phyloP scores from a whole-genome alignment of 2,329 filamentous ascomycete species.

The Trichophyton verrucosum region DNA sequence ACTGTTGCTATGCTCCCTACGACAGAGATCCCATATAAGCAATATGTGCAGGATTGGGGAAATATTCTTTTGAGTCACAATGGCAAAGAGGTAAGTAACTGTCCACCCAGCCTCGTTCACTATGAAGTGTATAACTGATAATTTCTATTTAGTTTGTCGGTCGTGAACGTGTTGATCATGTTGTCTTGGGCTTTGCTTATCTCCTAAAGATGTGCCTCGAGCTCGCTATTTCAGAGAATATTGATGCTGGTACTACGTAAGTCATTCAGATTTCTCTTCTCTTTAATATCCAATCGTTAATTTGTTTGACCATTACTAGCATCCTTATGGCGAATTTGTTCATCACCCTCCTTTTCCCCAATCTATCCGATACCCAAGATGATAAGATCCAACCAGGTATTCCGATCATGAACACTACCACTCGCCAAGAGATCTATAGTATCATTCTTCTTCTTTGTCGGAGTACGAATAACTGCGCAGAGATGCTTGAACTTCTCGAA shows the following conservation, averaged over 20 bases:
- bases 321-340: slow-evolving; percentile 44
- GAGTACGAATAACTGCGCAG: slow-evolving; percentile 37
- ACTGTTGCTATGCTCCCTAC: slow-evolving; percentile 30
- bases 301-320: slow-evolving; percentile 16
- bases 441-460: slow-evolving; percentile 47
- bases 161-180: slow-evolving; percentile 32
- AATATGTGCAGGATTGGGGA: slow-evolving; percentile 35
- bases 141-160: slow-evolving; percentile 30
- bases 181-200: slow-evolving; percentile 33
- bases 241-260: slow-evolving; percentile 26
- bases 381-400: slow-evolving; percentile 24
- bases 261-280: background rate
- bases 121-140: slow-evolving; percentile 11
- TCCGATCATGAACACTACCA: slow-evolving; percentile 43
- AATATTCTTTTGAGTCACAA: slow-evolving; percentile 31
- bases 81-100: slow-evolving; percentile 29
- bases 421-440: slow-evolving; percentile 48
- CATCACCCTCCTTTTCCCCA: slow-evolving; percentile 54
- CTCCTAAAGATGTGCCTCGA: slow-evolving; percentile 34
- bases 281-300: background rate
- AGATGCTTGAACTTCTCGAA: slow-evolving; percentile 42
- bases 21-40: slow-evolving; percentile 25
- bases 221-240: slow-evolving; percentile 23
- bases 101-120: background rate
- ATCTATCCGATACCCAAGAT: slow-evolving; percentile 26